phyloP scores from a whole-genome alignment of 495 filamentous ascomycete genomes.

The Penicillium salamii region DNA sequence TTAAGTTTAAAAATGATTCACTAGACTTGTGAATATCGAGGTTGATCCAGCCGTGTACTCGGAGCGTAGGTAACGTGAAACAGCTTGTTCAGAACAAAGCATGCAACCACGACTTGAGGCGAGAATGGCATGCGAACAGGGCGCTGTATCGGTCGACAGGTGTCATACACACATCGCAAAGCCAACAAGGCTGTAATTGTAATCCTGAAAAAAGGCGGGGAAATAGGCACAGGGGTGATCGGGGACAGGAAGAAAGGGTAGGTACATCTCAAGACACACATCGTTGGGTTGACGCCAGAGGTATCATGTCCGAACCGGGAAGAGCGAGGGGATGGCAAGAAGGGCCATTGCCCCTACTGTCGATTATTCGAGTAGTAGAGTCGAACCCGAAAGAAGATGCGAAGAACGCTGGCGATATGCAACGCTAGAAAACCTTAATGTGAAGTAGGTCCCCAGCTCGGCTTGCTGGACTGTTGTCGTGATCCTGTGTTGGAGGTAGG shows the following conservation, averaged over 20 bases:
- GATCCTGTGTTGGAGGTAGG: conserved; percentile 18
- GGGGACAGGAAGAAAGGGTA: neutral
- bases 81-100: neutral
- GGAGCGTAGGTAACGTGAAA: neutral
- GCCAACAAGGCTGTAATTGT: neutral
- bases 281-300: neutral
- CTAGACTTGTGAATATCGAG: neutral
- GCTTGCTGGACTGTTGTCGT: neutral
- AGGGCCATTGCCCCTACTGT: neutral
- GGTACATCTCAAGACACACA: neutral
- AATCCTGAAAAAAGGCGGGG: neutral
- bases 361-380: neutral
- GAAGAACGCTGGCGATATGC: neutral
- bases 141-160: neutral
- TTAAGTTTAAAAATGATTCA: neutral
- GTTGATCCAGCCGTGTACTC: neutral
- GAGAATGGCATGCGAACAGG: neutral
- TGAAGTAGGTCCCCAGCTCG: neutral
- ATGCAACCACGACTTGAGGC: neutral
- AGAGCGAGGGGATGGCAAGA: neutral
- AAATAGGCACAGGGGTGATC: neutral
- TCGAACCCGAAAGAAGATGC: neutral
- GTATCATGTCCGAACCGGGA: neutral
- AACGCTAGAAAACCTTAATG: neutral
- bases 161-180: neutral